Conservation (phyloP, 2,329 filamentous ascomycete genomes). For the Clonostachys sp. region DNA sequence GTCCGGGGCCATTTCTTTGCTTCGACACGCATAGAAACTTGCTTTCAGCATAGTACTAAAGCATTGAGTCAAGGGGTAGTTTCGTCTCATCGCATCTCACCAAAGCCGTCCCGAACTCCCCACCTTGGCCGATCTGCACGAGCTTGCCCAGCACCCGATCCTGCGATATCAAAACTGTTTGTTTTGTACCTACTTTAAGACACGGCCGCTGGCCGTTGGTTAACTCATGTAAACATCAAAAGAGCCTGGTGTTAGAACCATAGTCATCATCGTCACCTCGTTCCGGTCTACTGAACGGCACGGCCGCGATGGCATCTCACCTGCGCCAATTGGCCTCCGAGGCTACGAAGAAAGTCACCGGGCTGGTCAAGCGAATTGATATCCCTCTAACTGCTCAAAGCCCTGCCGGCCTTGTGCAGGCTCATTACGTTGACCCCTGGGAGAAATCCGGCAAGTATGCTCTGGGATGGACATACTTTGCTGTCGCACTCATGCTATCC, state of each 20-base stretch:
- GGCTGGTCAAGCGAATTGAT: slow-evolving; percentile 49
- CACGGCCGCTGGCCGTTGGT: not conserved
- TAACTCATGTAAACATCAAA: not conserved
- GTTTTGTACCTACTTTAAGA: not conserved
- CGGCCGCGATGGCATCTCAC: slow-evolving; percentile 32
- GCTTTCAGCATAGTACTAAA: too few relatives aligned
- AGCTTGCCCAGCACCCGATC: too few relatives aligned
- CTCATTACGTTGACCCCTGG: slow-evolving; percentile 72
- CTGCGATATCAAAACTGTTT: too few relatives aligned
- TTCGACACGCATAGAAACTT: too few relatives aligned
- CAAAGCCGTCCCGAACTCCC: too few relatives aligned
- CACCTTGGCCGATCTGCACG: too few relatives aligned
- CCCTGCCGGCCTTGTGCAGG: slow-evolving; percentile 57
- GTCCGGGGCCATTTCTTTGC: too few relatives aligned
- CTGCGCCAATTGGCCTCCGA: slow-evolving; percentile 22
- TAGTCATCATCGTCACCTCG: not conserved
- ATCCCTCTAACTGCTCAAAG: slow-evolving; percentile 57
- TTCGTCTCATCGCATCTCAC: too few relatives aligned
- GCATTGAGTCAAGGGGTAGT: too few relatives aligned
- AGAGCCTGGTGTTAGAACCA: not conserved
- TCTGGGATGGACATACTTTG: slow-evolving; percentile 84
- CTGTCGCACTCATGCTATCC: slow-evolving; percentile 63
- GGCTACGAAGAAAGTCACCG: slow-evolving; percentile 24
- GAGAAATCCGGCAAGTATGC: slow-evolving; percentile 78
- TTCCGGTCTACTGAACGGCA: not conserved